Base-by-base conservation (phyloP, 2,329 filamentous ascomycete species). In the Claviceps capensis region DNA sequence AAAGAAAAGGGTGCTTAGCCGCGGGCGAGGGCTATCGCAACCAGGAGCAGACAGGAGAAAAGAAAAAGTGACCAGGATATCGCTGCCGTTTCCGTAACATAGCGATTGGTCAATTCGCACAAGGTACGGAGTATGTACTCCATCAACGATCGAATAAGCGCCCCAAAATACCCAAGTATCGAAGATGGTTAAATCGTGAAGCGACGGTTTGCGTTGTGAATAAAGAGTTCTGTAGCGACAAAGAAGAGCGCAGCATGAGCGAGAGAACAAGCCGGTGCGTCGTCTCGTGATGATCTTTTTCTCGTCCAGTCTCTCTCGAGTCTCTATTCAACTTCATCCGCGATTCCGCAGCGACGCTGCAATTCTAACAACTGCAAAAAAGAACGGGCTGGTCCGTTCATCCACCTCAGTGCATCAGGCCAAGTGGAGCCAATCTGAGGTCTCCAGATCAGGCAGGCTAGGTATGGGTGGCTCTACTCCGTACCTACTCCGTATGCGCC, bases 41-140 rank as follows among this genome's bases (percentile, higher is more conserved):
- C 36, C 51, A 49, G 17, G 16, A 16, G 41, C 77, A 87, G 44
- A 85, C 82, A 11, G 77, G 17, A 9, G 38, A 36, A 43, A 30
- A 23, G 6, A 23, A 42, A 9, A 49, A 17, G 22, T 19, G 16
- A 14, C n/a, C 38, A 19, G 38, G 48, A 34, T 30, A 34, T 19
- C 3, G 22, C 41, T 13, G 47, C 14, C 47, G 19, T 30, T 48
- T 44, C 42, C 42, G 19, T 22, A 6, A n/a, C 42, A 42, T 49
- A 49, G 19, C n/a, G 38, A 43, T 49, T 43, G 48, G 48, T 49
- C 38, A 22, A 49, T 49, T 19, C 37, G 41, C 17, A 45, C 34
- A 4, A n/a, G 16, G 40, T 14, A 19, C 19, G 19, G 19, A 19
- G 19, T 19, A 19, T 19, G 19, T 19, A 47, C 6, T 30, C n/a